Base-by-base conservation (phyloP, 306 rosid species). In the Glycine latifolia region DNA sequence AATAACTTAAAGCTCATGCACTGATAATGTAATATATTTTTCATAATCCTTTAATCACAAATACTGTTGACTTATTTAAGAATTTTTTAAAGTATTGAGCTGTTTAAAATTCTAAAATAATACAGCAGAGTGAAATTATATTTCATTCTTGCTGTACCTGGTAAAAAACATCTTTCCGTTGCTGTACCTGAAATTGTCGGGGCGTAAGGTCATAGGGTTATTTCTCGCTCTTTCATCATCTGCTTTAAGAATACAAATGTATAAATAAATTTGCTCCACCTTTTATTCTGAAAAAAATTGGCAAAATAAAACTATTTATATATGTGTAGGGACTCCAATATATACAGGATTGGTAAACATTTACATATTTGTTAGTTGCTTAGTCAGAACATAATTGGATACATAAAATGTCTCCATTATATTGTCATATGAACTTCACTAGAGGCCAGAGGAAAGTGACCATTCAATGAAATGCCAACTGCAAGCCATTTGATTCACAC, bases 281-380 rank as follows among this genome's bases (percentile, higher is more conserved):
- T 16, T 43, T 12, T 48, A 58, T 15, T 39, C 50, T 41, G 14
- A 39, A 83, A 55, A 72, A 76, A 71, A 71, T 47, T 66, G 37
- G 43, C 43, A 39, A 39, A 39, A 39, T 3, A 39, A 4, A 39
- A 20, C 20, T 20, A 20, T 20, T 13, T 13, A 0, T 37, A n/a
- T 10, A 11, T 2, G 75, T 10, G 6, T 47, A 47, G 8, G 12
- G 15, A 72, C 63, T 66, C 41, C 52, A 43, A 20, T 78, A 76
- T 78, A 67, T 78, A 80, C 67, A 83, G 20, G 75, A 33, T 44
- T 49, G 55, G 50, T 8, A 67, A 58, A 39, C 84, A 78, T 87
- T 74, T 87, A 84, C 82, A 84, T 35, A 66, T 7, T 0, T 52
- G 55, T 74, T 71, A 35, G 48, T 75, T 69, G 10, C 67, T 53